Base-by-base conservation (phyloP, 106 monocot species). In the Acorus gramineus region DNA sequence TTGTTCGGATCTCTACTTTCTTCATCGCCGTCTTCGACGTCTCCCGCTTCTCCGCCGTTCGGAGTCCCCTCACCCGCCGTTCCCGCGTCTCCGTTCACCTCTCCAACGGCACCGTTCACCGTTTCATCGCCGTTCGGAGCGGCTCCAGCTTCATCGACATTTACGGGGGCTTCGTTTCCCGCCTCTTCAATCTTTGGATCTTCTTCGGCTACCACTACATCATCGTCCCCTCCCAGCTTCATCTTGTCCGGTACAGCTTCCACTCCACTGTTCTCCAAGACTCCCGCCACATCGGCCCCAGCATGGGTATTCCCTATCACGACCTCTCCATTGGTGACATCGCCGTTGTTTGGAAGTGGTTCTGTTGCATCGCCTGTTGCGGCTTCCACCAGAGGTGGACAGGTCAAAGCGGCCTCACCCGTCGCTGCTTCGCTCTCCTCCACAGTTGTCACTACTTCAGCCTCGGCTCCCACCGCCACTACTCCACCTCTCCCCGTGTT, bases 21-120 rank as follows among this genome's bases (percentile, higher is more conserved):
- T 2, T 57, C 78, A 10, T 8, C 77, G 3, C 14, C 67, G 44
- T 55, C 57, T 14, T n/a, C 57, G 53, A 52, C 66, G 10, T 4
- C 50, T 44, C 46, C 50, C 10, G 10, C 56, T 9, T 49, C 57
- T n/a, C 69, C 60, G 4, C 13, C 4, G 14, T 59, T 49, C 11
- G 60, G 69, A 43, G 42, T 52, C 48, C 6, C 60, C 2, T 8
- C 63, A 50, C 10, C 57, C 2, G 11, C 77, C 50, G 44, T 65
- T 12, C 55, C 60, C 2, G 8, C 71, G 11, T 6, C 63, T 46
- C 8, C 43, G 10, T 45, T 9, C 54, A 42, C 11, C 66, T 4
- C 11, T 54, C 46, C 55, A 28, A 28, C 28, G 28, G 28, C 28
- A 28, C 28, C 28, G 2, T 49, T 66, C 8, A 50, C 66, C 43